Conservation (phyloP, 768 basidiomycete species). For the Nevesoporus exiguus region DNA sequence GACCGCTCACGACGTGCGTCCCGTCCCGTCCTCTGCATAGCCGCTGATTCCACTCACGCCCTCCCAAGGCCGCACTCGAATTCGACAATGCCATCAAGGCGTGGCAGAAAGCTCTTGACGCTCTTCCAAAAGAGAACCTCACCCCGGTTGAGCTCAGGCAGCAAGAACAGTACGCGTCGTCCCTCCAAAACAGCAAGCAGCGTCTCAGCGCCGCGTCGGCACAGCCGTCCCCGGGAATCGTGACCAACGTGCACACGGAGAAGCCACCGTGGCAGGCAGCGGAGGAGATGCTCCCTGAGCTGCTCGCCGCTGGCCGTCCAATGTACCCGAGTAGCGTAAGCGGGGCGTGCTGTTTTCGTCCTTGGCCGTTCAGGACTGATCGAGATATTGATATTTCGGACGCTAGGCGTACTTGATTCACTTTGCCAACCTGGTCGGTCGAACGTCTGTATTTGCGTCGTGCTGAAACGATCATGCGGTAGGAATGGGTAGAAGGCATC, state of each 20-base stretch:
- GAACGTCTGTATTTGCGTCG: neutral
- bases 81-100: neutral
- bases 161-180: neutral
- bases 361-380: neutral
- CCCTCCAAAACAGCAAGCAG: neutral
- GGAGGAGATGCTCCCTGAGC: constrained; percentile 2
- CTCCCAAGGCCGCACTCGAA: neutral
- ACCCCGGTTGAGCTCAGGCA: neutral
- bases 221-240: neutral
- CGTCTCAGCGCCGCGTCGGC: neutral
- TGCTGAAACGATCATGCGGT: neutral
- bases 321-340: neutral
- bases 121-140: neutral
- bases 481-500: neutral
- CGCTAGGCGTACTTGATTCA: neutral
- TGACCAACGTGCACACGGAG: neutral
- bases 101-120: neutral
- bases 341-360: too few species aligned
- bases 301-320: neutral
- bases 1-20: neutral
- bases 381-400: too few species aligned
- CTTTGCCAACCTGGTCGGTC: neutral
- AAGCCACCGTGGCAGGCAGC: neutral
- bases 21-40: too few species aligned
- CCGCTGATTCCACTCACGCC: neutral